Conservation (phyloP, 371 early-diverging fungal species). For the Apophysomyces ossiformis region DNA sequence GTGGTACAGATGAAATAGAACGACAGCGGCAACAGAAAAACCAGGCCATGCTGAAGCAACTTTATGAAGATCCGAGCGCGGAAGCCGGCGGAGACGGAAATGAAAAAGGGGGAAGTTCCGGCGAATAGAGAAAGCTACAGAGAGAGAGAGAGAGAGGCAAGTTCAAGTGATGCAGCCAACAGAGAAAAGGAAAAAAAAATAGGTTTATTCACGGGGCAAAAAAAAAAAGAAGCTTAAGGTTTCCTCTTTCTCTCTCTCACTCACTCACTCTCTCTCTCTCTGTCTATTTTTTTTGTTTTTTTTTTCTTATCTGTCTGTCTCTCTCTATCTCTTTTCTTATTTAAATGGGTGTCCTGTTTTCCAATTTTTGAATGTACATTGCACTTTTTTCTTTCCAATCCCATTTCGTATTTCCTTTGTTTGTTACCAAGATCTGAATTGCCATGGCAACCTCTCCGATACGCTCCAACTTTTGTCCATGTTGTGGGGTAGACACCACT, state of each 20-base stretch:
- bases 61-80: not conserved
- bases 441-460: not conserved
- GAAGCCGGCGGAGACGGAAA: not conserved
- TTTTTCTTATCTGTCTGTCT: too few relatives aligned
- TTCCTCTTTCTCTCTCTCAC: too few relatives aligned
- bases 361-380: not conserved
- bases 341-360: not conserved
- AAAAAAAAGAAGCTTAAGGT: not conserved
- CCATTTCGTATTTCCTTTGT: not conserved
- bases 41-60: slow-evolving; percentile 52
- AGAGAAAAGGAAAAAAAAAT: not conserved
- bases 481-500: slow-evolving; percentile 30
- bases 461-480: slow-evolving; percentile 18
- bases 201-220: slow-evolving; percentile 1
- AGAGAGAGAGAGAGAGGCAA: too few relatives aligned
- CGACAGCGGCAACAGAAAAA: slow-evolving; percentile 63
- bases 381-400: not conserved
- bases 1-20: slow-evolving; percentile 72
- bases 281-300: too few relatives aligned
- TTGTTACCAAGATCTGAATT: too few relatives aligned
- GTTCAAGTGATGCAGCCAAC: not conserved
- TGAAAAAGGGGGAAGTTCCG: not conserved
- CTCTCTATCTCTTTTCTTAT: slow-evolving; percentile 4
- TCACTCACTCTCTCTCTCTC: too few relatives aligned
- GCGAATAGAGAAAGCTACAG: not conserved